Base-by-base conservation (phyloP, 805 yeast genomes). In the Ogataea chonburiensis region DNA sequence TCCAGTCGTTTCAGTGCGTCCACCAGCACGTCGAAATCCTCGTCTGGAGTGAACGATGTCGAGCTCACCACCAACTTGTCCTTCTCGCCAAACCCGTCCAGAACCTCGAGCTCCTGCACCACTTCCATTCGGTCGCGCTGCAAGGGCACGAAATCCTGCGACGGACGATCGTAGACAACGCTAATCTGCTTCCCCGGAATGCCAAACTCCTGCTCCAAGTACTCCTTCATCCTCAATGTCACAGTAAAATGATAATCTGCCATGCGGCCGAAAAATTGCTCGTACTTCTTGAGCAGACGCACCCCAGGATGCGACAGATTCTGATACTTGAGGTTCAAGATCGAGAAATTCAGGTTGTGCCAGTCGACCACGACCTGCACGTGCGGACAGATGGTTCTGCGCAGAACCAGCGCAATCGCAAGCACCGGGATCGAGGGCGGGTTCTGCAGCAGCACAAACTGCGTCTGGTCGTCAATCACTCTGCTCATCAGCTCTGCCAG, bases 11-110 rank as follows among this genome's bases (percentile, higher is more conserved):
- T 70, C 37, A 93, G 64, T 0, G 95, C 87, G 8, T 79, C 76
- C 12, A 91, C 63, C 12, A 93, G 62, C 23, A 85, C 61, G 16
- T 65, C 65, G 37, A 93, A 77, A 56, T 93, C 95, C 60, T 93
- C 99, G 60, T 93, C 99, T 1, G 94, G 93, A 0, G 99, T 91
- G 57, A 88, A 93, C 1, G 96, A 87, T 0, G 99, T 91, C 0
- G 97, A 82, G 0, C 91, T 81, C 3, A 91, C 77, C 10, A 93
- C 48, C n/a, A 91, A 67, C 46, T 78, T 78, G 52, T 80, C 84
- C 5, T 46, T 56, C 0, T 47, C 36, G 21, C 49, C 42, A 47
- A 46, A 22, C n/a, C 38, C 49, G 25, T 46, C 27, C 38, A 70
- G 66, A 1, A 71, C 40, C 1, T 49, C 56, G 11, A 59, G 51